Percentiles rank a stretch among this genome's conserved stretches.
These are phyloP conservation scores for Austroboletus rostrupii DNA, from an alignment of 1,284 basidiomycete species.

Conservation along the genomic window DNA sequence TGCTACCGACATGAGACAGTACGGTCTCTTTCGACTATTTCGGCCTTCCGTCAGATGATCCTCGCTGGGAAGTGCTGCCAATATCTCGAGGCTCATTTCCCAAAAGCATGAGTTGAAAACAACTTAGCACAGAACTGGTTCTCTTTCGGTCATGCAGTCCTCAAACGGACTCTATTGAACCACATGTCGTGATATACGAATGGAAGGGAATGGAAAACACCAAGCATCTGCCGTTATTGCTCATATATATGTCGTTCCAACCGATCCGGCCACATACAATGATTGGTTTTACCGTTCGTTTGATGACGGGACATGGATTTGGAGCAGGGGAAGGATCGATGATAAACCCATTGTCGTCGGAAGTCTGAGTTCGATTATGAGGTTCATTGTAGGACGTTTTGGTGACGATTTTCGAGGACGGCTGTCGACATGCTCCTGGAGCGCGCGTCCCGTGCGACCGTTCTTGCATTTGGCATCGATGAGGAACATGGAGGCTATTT, in stretches of 20 bases:
- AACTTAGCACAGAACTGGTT: neutral
- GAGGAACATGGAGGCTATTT: constrained; percentile 58
- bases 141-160: constrained; percentile 39
- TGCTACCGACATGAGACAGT: constrained; percentile 12
- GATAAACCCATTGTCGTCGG: constrained; percentile 62
- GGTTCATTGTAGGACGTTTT: neutral
- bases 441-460: constrained; percentile 46
- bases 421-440: constrained; percentile 54
- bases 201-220: constrained; percentile 56
- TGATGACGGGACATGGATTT: constrained; percentile 48
- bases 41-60: constrained; percentile 39
- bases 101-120: constrained; percentile 33
- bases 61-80: constrained; percentile 45
- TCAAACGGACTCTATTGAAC: constrained; percentile 52
- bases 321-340: constrained; percentile 62
- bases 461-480: constrained; percentile 69
- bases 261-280: constrained; percentile 46
- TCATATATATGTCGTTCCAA: constrained; percentile 61
- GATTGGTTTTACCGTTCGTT: constrained; percentile 54
- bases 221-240: constrained; percentile 62
- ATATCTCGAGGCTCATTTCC: constrained; percentile 40
- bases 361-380: constrained; percentile 34
- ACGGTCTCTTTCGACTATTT: constrained; percentile 42
- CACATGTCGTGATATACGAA: constrained; percentile 58
- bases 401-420: constrained; percentile 32